Conservation (phyloP, 495 filamentous ascomycete genomes). For the Amniculicola lignicola region DNA sequence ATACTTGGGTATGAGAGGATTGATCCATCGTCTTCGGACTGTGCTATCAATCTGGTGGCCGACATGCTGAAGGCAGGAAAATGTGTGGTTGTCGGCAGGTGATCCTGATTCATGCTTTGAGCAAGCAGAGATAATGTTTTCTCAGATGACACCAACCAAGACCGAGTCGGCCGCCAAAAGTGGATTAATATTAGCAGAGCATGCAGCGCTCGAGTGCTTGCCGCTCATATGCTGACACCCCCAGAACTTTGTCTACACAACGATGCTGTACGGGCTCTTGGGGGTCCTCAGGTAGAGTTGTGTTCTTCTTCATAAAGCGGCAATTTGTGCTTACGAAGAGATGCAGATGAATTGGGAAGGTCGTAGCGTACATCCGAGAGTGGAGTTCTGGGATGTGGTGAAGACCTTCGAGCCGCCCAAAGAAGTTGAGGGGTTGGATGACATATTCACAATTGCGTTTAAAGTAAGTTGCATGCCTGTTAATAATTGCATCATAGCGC, state of each 20-base stretch:
- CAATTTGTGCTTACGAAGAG: background rate
- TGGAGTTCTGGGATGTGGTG: background rate
- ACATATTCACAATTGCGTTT: background rate
- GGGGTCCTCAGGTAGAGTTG: background rate
- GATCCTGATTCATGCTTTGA: background rate
- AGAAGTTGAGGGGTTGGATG: background rate
- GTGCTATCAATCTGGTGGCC: background rate
- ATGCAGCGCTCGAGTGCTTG: background rate
- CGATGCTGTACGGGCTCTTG: slow-evolving; percentile 8
- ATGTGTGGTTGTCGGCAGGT: background rate
- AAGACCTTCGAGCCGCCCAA: background rate
- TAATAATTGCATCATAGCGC: background rate
- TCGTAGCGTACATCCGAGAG: background rate
- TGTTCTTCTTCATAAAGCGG: background rate
- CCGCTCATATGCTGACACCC: background rate
- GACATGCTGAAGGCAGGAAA: background rate
- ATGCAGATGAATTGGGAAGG: background rate
- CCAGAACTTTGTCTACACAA: slow-evolving; percentile 9
- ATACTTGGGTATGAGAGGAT: background rate
- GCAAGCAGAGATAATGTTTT: background rate
- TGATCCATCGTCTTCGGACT: background rate
- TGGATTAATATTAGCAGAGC: background rate
- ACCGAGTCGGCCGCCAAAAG: background rate
- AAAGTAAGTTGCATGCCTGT: background rate
- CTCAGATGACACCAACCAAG: background rate